Evolutionary conservation across 495 filamentous ascomycete genomes (phyloP).

Genomic region (Tuber umbilicatum): DNA sequence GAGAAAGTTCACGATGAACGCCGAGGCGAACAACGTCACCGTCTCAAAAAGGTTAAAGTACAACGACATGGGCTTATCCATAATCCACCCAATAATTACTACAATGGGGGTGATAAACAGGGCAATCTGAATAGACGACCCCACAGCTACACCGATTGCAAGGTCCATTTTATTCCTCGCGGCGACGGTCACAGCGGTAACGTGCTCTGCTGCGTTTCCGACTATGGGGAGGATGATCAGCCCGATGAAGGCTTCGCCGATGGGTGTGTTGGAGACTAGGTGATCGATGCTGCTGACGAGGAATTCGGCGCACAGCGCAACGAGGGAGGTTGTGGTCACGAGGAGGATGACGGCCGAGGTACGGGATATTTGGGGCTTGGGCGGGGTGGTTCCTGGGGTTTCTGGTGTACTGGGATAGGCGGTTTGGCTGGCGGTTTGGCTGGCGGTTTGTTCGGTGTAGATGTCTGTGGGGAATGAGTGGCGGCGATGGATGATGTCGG

Average conservation of each 20-base stretch:
- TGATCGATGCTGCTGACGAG: slow-evolving; percentile 71
- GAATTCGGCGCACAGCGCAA: slow-evolving; percentile 83
- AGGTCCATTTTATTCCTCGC: slow-evolving; percentile 96
- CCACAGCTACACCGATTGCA: slow-evolving; percentile 82
- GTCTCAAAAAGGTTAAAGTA: slow-evolving; percentile 94
- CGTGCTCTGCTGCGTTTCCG: slow-evolving; percentile 87
- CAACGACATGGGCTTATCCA: slow-evolving; percentile 74
- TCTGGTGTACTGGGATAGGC: not conserved
- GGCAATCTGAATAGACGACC: slow-evolving; percentile 80
- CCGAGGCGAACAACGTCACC: slow-evolving; percentile 73
- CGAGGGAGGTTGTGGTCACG: slow-evolving; percentile 66
- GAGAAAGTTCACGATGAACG: slow-evolving; percentile 84
- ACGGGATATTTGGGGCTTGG: not conserved
- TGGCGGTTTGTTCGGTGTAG: not conserved
- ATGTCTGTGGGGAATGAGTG: not conserved
- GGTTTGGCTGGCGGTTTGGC: not conserved
- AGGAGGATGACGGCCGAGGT: slow-evolving; percentile 59
- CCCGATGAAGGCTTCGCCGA: slow-evolving; percentile 47
- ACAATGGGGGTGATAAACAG: slow-evolving; percentile 84
- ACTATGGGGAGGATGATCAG: slow-evolving; percentile 46
- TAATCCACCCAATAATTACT: slow-evolving; percentile 81
- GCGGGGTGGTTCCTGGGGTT: not conserved
- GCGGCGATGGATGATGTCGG: not conserved
- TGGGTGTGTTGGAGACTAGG: slow-evolving; percentile 56
- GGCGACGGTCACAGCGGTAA: slow-evolving; percentile 80